Percentiles rank a stretch among this genome's conserved stretches.
phyloP scores from a whole-genome alignment of 2,329 filamentous ascomycete genomes.

The Rhinocladiella similis region DNA sequence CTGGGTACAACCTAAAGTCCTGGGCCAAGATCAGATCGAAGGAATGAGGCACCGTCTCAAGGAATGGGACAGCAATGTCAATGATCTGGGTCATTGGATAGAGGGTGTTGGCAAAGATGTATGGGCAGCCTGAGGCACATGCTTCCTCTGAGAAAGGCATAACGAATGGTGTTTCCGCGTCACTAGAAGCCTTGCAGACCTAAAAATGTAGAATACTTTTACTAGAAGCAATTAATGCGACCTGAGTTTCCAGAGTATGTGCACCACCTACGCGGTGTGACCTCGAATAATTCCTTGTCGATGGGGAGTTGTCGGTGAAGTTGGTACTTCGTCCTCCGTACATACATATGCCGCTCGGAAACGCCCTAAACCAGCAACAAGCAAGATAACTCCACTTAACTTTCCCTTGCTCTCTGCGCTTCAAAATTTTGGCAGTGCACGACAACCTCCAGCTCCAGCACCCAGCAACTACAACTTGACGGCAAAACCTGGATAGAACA shows the following conservation, averaged over 20 bases:
- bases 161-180: slow-evolving; percentile 23
- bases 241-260: too few relatives aligned
- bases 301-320: too few relatives aligned
- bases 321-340: too few relatives aligned
- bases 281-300: too few relatives aligned
- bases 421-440: slow-evolving; percentile 8
- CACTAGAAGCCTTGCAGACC: neutral
- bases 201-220: neutral
- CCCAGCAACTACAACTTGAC: too few relatives aligned
- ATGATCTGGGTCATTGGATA: slow-evolving; percentile 95
- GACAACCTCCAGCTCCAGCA: slow-evolving; percentile 2
- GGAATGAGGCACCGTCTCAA: slow-evolving; percentile 84
- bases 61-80: slow-evolving; percentile 96
- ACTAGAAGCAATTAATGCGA: too few relatives aligned
- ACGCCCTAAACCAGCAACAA: too few relatives aligned
- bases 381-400: too few relatives aligned
- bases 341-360: too few relatives aligned
- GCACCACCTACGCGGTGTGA: too few relatives aligned
- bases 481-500: too few relatives aligned
- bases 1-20: slow-evolving; percentile 98
- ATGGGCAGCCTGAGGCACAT: slow-evolving; percentile 69
- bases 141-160: slow-evolving; percentile 8
- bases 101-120: slow-evolving; percentile 92
- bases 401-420: neutral
- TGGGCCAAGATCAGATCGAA: slow-evolving; percentile 93